phyloP scores from a whole-genome alignment of 2,329 filamentous ascomycete species.

The Cladosporium halotolerans region DNA sequence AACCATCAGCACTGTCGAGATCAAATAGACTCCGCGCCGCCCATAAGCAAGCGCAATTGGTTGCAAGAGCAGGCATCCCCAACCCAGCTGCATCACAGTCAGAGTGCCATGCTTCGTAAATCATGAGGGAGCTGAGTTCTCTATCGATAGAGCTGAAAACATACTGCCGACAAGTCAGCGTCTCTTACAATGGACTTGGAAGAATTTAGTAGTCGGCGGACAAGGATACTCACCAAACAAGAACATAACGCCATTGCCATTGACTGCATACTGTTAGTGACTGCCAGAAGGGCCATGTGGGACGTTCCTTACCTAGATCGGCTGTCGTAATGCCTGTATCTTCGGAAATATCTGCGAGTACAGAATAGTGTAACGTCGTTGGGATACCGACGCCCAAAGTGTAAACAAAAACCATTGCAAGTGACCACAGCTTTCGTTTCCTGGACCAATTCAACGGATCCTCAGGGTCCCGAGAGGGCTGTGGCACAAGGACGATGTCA shows the following conservation, averaged over 20 bases:
- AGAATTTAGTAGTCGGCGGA: no score
- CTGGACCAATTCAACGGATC: constrained; percentile 35
- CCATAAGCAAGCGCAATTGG: constrained; percentile 49
- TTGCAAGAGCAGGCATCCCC: constrained; percentile 48
- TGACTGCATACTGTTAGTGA: constrained; percentile 7
- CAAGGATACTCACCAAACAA: constrained; percentile 21
- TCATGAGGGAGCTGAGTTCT: no score
- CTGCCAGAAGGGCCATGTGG: no score
- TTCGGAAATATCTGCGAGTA: constrained; percentile 42
- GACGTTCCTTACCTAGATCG: constrained; percentile 28
- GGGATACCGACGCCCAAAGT: constrained; percentile 45
- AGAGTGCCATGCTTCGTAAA: no score
- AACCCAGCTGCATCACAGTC: constrained; percentile 18
- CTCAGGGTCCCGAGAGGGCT: constrained; percentile 40
- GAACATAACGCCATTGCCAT: constrained; percentile 3
- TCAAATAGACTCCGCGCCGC: constrained; percentile 42
- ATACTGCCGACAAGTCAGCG: no score
- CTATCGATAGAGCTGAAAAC: no score
- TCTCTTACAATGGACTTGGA: no score
- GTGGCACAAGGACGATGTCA: constrained; percentile 36
- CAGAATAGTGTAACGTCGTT: constrained; percentile 43
- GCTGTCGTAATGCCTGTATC: constrained; percentile 41
- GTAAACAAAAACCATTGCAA: constrained; percentile 39
- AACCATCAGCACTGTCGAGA: constrained; percentile 37
- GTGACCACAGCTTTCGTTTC: constrained; percentile 37